A percentile compares a stretch with the other conserved stretches of the same genome.
phyloP scores from a whole-genome alignment of 2,329 filamentous ascomycete genomes.

The Diaporthe citri region DNA sequence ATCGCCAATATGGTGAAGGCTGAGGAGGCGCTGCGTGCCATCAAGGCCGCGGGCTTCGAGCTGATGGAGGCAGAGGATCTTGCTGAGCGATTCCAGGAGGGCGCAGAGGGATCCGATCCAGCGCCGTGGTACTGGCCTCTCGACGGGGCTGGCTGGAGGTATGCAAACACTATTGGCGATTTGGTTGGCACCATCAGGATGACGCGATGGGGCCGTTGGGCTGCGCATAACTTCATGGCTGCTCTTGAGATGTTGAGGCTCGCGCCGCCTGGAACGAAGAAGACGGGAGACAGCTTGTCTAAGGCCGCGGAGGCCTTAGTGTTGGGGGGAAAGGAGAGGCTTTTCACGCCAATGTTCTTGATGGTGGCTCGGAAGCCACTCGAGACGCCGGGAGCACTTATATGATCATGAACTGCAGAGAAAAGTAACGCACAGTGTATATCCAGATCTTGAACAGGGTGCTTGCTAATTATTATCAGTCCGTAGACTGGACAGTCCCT shows the following conservation, averaged over 20 bases:
- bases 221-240: slow-evolving; percentile 76
- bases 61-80: slow-evolving; percentile 77
- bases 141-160: slow-evolving; percentile 37
- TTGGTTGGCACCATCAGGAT: slow-evolving; percentile 60
- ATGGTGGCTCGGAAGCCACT: slow-evolving; percentile 38
- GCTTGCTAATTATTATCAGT: no score
- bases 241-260: slow-evolving; percentile 73
- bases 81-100: slow-evolving; percentile 64
- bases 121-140: slow-evolving; percentile 75
- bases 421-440: no score
- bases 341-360: slow-evolving; percentile 40
- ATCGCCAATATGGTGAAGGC: slow-evolving; percentile 84
- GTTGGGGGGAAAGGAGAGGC: slow-evolving; percentile 35
- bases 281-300: slow-evolving; percentile 80
- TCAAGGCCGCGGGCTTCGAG: slow-evolving; percentile 78
- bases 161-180: slow-evolving; percentile 37
- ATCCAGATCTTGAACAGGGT: no score
- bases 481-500: no score
- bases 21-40: slow-evolving; percentile 73
- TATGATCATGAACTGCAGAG: neutral
- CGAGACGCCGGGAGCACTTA: neutral
- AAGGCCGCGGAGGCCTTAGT: slow-evolving; percentile 56
- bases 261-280: slow-evolving; percentile 77
- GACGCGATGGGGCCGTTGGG: slow-evolving; percentile 76
- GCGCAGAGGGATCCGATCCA: slow-evolving; percentile 55